These are phyloP conservation scores for Jacaranda copaia DNA, from an alignment of 257 asterid species.

Conservation along the genomic window DNA sequence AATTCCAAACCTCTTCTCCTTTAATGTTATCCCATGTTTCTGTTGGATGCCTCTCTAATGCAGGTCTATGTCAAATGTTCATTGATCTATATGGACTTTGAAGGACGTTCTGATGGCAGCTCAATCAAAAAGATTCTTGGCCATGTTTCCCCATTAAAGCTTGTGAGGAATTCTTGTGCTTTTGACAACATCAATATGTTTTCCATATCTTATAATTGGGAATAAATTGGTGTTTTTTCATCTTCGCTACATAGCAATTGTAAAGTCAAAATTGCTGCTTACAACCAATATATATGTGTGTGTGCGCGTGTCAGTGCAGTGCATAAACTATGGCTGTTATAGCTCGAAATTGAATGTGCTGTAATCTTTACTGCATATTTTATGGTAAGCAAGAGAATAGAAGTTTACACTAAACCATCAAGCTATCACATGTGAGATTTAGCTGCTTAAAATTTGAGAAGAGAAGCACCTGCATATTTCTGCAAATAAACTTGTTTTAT, in stretches of 20 bases:
- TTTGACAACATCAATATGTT: constrained; percentile 25
- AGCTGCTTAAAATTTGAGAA: constrained; percentile 23
- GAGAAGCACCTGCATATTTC: constrained; percentile 27
- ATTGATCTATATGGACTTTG: constrained; percentile 88
- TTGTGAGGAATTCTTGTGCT: constrained; percentile 59
- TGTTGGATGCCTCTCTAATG: constrained; percentile 32
- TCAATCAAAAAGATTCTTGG: constrained; percentile 92
- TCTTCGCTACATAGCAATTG: neutral
- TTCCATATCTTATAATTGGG: neutral
- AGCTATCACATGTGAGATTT: constrained; percentile 9
- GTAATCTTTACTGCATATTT: neutral
- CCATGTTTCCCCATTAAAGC: constrained; percentile 94
- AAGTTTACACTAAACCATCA: neutral
- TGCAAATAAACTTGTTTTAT: constrained; percentile 7
- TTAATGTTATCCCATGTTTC: constrained; percentile 25
- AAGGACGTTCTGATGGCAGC: constrained; percentile 98
- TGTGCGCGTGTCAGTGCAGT: neutral
- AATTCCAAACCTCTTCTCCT: constrained; percentile 11
- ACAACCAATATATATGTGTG: constrained; percentile 17
- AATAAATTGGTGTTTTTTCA: constrained; percentile 22
- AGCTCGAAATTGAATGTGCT: neutral
- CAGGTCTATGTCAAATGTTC: constrained; percentile 94
- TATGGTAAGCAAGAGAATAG: neutral
- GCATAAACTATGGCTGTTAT: constrained; percentile 3
- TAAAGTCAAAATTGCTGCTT: constrained; percentile 13